These are phyloP conservation scores for Domatiomyces catenatus DNA, from an alignment of 2,329 filamentous ascomycete genomes.

Conservation along the genomic window DNA sequence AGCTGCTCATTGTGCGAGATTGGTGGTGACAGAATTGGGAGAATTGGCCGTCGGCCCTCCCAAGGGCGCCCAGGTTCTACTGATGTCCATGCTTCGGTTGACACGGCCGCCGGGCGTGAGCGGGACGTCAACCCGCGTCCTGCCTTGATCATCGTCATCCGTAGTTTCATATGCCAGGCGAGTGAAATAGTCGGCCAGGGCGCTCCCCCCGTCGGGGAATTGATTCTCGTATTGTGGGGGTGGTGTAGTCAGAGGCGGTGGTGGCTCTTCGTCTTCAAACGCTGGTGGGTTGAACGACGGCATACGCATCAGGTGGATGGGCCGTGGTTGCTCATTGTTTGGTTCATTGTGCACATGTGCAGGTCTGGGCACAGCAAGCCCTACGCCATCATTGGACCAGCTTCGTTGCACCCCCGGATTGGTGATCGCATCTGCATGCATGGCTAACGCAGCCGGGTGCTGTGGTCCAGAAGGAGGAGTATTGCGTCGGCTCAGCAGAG, in stretches of 20 bases:
- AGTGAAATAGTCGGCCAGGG: slow-evolving; percentile 73
- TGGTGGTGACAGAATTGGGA: slow-evolving; percentile 1
- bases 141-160: slow-evolving; percentile 34
- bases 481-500: slow-evolving; percentile 24
- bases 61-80: slow-evolving; percentile 39
- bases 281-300: slow-evolving; percentile 81
- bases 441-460: slow-evolving; percentile 10
- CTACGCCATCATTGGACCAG: slow-evolving; percentile 26
- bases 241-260: slow-evolving; percentile 60
- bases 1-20: slow-evolving; percentile 3
- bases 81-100: slow-evolving; percentile 50
- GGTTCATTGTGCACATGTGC: slow-evolving; percentile 36
- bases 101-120: slow-evolving; percentile 48
- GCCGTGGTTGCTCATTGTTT: slow-evolving; percentile 40
- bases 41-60: slow-evolving; percentile 11
- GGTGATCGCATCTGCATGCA: slow-evolving; percentile 7
- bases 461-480: slow-evolving; percentile 16
- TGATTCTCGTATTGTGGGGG: slow-evolving; percentile 74
- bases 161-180: slow-evolving; percentile 59
- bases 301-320: slow-evolving; percentile 68
- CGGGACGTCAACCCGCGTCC: slow-evolving; percentile 38
- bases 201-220: slow-evolving; percentile 46
- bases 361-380: slow-evolving; percentile 31
- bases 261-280: slow-evolving; percentile 66
- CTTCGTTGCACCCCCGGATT: slow-evolving; percentile 18